Evolutionary conservation across 2,329 filamentous ascomycete genomes (phyloP).

Genomic region (Penicillium sp.): DNA sequence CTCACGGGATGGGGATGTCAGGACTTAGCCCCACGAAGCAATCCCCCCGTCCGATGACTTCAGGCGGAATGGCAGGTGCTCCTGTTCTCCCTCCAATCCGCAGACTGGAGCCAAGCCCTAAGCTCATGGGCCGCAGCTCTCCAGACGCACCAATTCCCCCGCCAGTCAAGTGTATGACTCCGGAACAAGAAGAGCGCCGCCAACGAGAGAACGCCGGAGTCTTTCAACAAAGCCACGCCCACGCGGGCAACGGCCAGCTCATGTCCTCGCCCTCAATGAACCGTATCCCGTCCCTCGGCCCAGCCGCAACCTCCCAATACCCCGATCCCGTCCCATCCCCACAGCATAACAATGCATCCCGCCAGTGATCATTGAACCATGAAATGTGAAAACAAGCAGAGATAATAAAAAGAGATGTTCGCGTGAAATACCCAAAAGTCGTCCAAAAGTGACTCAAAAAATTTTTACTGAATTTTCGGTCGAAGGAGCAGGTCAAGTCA

Average conservation of each 20-base stretch:
- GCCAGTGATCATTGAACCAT: conserved; percentile 1
- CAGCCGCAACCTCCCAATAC: conserved; percentile 24
- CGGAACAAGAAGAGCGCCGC: conserved; percentile 42
- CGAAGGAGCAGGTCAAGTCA: background rate
- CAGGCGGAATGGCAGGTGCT: conserved; percentile 33
- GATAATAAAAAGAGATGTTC: background rate
- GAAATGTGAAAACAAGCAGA: background rate
- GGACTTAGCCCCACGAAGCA: conserved; percentile 49
- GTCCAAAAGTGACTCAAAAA: background rate
- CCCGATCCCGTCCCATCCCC: conserved; percentile 25
- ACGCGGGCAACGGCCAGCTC: conserved; percentile 24
- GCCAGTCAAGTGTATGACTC: conserved; percentile 45
- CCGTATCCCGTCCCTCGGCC: conserved; percentile 32
- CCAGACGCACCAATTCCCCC: conserved; percentile 43
- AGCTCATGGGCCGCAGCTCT: conserved; percentile 44
- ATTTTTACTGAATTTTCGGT: background rate
- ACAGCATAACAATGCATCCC: conserved; percentile 7
- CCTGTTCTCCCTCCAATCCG: conserved; percentile 42
- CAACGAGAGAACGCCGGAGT: conserved; percentile 38
- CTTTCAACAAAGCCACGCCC: conserved; percentile 17
- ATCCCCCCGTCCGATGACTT: conserved; percentile 40
- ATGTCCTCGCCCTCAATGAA: conserved; percentile 36
- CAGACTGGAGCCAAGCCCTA: conserved; percentile 43
- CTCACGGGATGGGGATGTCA: conserved; percentile 39
- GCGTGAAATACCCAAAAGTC: background rate